Evolutionary conservation across 495 filamentous ascomycete genomes (phyloP).

Genomic region (Penicillium nucicola): DNA sequence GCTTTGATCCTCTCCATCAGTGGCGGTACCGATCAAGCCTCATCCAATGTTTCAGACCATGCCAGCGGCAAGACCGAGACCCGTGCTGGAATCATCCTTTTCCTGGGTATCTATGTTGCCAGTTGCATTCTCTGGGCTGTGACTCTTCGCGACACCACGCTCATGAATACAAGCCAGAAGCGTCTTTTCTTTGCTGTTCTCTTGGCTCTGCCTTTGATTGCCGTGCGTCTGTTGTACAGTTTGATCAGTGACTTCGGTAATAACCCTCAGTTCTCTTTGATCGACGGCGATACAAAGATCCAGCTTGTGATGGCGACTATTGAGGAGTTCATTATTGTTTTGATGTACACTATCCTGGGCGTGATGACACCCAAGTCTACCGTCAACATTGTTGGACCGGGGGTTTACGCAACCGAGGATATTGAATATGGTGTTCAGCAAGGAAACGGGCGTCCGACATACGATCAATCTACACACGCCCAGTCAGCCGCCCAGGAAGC

Average conservation of each 20-base stretch:
- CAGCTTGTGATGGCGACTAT: too few relatives aligned
- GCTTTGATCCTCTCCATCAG: slow-evolving; percentile 14
- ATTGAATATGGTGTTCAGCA: not conserved
- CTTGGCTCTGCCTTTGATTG: slow-evolving; percentile 11
- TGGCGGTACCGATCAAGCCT: slow-evolving; percentile 12
- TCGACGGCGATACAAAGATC: slow-evolving; percentile 8
- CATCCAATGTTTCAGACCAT: slow-evolving; percentile 8
- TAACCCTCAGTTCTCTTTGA: slow-evolving; percentile 7
- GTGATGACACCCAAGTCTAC: slow-evolving; percentile 3
- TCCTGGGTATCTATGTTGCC: slow-evolving; percentile 6
- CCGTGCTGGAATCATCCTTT: slow-evolving; percentile 11
- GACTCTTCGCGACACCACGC: not conserved
- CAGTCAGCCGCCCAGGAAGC: not conserved
- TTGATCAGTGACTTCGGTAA: slow-evolving; percentile 12
- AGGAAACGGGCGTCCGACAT: too few relatives aligned
- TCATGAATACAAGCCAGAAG: slow-evolving; percentile 9
- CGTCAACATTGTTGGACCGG: not conserved
- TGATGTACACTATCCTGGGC: slow-evolving; percentile 14
- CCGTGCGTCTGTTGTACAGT: slow-evolving; percentile 11
- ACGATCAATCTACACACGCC: not conserved
- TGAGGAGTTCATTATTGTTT: slow-evolving; percentile 17
- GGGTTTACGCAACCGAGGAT: not conserved
- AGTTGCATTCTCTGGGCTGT: slow-evolving; percentile 7
- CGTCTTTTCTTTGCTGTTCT: slow-evolving; percentile 8
- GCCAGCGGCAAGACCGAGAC: slow-evolving; percentile 3